phyloP scores from a whole-genome alignment of 805 yeast genomes.

The Metschnikowia colocasiae region DNA sequence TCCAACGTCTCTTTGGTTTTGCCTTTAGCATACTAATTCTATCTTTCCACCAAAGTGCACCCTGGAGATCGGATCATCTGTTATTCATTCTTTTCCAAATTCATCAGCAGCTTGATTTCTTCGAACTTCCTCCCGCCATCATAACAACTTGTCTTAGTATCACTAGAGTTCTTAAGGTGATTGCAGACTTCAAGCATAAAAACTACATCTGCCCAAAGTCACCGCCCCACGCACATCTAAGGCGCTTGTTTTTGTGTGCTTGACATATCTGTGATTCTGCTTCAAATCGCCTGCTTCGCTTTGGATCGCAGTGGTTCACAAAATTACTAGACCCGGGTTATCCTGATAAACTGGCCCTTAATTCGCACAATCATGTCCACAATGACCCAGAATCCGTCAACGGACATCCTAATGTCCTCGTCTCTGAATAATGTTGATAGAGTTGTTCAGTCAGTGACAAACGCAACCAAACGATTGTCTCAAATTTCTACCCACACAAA shows the following conservation, averaged over 20 bases:
- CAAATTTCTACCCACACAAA: constrained; percentile 45
- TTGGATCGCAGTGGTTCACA: not conserved
- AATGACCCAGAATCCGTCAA: constrained; percentile 13
- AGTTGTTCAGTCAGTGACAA: constrained; percentile 44
- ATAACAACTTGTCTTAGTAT: too few relatives aligned
- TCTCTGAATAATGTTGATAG: constrained; percentile 29
- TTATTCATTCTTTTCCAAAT: constrained; percentile 3
- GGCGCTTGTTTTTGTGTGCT: not conserved
- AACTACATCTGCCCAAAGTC: not conserved
- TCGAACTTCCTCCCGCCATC: not conserved
- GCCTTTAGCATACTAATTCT: not conserved
- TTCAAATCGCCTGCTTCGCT: not conserved
- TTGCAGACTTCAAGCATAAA: not conserved
- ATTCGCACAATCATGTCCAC: constrained; percentile 14
- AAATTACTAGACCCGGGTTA: not conserved
- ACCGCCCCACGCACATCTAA: not conserved
- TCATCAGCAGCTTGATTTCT: constrained; percentile 3
- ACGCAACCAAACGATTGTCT: constrained; percentile 47
- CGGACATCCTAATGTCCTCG: constrained; percentile 13
- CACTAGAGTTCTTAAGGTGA: not conserved
- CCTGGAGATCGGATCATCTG: not conserved
- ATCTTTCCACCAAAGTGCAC: not conserved
- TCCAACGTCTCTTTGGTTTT: constrained; percentile 2
- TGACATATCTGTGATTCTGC: not conserved
- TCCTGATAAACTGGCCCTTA: not conserved